These are phyloP conservation scores for Saccharomycopsis selenospora DNA, from an alignment of 805 yeast species.

Conservation along the genomic window DNA sequence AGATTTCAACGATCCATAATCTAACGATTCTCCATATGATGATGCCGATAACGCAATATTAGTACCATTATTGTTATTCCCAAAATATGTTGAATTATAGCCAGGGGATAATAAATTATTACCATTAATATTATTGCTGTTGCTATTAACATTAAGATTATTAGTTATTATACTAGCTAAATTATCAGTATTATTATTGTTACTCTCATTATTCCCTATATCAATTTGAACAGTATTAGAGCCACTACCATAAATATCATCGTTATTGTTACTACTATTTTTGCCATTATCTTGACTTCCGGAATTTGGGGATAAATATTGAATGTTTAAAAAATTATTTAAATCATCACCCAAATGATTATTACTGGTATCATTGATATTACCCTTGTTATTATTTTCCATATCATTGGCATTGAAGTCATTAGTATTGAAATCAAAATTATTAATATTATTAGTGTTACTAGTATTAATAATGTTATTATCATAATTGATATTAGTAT, in stretches of 20 bases:
- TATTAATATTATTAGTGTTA: conserved; percentile 3
- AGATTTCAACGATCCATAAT: conserved; percentile 17
- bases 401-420: not conserved
- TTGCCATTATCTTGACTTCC: not conserved
- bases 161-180: not conserved
- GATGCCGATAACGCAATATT: conserved; percentile 15
- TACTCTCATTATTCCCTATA: not conserved
- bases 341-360: not conserved
- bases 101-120: conserved; percentile 6
- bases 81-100: conserved; percentile 1
- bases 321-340: conserved; percentile 7
- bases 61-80: conserved; percentile 6
- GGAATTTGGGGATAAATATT: conserved; percentile 15
- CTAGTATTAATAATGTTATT: not conserved
- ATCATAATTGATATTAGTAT: not conserved
- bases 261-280: not conserved
- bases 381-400: not conserved
- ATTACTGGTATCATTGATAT: not conserved
- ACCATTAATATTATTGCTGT: not conserved
- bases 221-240: too few relatives aligned
- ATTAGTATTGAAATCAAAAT: conserved; percentile 2
- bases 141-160: not conserved
- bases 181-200: conserved; percentile 2
- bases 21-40: conserved; percentile 17
- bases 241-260: not conserved